These are phyloP conservation scores for Agaricus blazei DNA, from an alignment of 768 basidiomycete species.

Conservation along the genomic window DNA sequence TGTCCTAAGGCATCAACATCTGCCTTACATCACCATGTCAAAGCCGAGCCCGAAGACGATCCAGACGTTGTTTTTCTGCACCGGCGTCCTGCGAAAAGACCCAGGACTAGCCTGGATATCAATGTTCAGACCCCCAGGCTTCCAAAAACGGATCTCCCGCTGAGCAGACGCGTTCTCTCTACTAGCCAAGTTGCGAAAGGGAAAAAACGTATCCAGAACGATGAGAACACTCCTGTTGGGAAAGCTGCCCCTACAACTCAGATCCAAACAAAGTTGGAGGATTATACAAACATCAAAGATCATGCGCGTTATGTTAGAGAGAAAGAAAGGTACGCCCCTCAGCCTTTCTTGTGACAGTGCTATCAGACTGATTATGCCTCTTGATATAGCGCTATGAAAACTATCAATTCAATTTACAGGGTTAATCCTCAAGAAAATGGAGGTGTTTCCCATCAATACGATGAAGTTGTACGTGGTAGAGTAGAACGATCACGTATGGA, in stretches of 20 bases:
- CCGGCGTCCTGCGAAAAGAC: conserved; percentile 1
- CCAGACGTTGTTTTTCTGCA: background rate
- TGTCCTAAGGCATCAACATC: background rate
- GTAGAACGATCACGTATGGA: conserved; percentile 61
- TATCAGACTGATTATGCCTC: background rate
- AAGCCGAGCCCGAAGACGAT: conserved; percentile 5
- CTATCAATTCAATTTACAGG: conserved; percentile 61
- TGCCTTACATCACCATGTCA: background rate
- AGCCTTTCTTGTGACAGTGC: background rate
- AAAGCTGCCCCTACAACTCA: background rate
- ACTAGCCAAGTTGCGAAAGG: conserved; percentile 1
- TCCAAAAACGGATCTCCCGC: background rate
- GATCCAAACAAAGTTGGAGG: background rate
- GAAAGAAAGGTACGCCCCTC: conserved; percentile 22
- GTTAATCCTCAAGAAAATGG: conserved; percentile 64
- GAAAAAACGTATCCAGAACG: background rate
- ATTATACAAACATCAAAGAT: conserved; percentile 11
- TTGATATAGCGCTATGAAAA: conserved; percentile 25
- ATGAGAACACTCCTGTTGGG: conserved; percentile 9
- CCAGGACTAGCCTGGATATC: background rate
- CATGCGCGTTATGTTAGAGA: conserved; percentile 12
- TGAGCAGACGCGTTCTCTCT: background rate
- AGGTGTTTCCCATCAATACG: conserved; percentile 63
- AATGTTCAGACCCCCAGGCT: background rate
- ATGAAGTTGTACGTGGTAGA: conserved; percentile 69